Evolutionary conservation across 2,329 filamentous ascomycete genomes (phyloP), one percentile per base, ranked within the genome.

Genomic region (Xylariaceae sp.): DNA sequence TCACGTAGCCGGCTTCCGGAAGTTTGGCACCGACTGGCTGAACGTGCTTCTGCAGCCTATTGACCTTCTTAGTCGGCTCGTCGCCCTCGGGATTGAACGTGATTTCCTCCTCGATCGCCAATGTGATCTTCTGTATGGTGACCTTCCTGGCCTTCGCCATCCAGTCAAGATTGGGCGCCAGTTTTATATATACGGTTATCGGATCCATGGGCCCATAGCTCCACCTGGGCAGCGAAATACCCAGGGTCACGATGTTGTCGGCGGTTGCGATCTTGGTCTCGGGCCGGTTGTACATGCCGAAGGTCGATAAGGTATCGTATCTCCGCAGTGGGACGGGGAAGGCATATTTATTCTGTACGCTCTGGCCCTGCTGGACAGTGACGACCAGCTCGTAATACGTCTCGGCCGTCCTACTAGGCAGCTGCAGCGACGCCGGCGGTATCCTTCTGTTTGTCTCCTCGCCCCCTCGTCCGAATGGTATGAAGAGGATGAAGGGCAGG

Each of bases 51-150:
- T 84, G 81, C 45, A 98, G 67, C 36, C 80, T 83, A 60, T 94
- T 95, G 46, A 87, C 68, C 59, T 94, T 95, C 45, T 86, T 85
- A 19, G 84, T 84, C 18, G 89, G 88, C 56, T 96, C 92, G 53
- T 96, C 92, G 31, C 92, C 92, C 60, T 96, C 90, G 19, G 92
- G 92, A 46, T 98, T 96, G 63, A 85, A 98, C n/a, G 92, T 93
- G 38, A 96, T 94, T 56, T 96, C 90, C 60, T 98, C 92, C 54
- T 96, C 92, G 48, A 98, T 93, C 10, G 79, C 78, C 26, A 96
- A 80, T 2, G 88, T 94, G 47, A 98, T 92, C 53, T 92, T 92
- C 53, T 89, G 82, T 52, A 98, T 93, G 27, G 86, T 90, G 33
- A 96, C 89, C 55, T 85, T 85, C 56, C 81, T 86, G 30, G 90